Evolutionary conservation across 768 basidiomycete species (phyloP).

Genomic region (Suillus spraguei): DNA sequence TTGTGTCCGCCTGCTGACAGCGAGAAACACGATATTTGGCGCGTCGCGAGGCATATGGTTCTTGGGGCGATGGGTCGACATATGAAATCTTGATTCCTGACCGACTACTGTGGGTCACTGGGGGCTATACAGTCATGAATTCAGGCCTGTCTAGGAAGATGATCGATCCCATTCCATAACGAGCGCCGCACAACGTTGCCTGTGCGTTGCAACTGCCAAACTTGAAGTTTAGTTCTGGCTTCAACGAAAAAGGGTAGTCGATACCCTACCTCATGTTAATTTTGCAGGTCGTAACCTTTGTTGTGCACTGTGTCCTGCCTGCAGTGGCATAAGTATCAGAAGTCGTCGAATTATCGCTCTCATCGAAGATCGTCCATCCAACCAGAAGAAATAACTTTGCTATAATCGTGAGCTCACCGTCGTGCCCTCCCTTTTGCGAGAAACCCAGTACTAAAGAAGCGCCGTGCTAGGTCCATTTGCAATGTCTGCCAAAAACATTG

Average conservation of each 20-base stretch:
- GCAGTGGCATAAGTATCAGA: conserved; percentile 4
- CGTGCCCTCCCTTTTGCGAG: neutral
- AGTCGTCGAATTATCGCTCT: neutral
- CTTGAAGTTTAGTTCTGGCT: neutral
- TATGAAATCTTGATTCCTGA: neutral
- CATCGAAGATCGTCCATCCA: neutral
- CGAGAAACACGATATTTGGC: neutral
- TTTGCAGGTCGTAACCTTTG: neutral
- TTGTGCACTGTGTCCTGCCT: neutral
- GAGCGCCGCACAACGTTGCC: neutral
- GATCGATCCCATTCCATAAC: neutral
- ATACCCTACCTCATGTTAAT: neutral
- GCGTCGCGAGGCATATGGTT: neutral
- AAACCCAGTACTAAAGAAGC: neutral
- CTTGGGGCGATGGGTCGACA: neutral
- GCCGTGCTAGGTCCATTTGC: neutral
- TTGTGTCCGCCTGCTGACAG: neutral
- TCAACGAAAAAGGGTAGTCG: neutral
- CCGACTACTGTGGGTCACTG: neutral
- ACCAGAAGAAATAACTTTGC: neutral
- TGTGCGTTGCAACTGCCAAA: neutral
- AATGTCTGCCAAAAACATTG: conserved; percentile 18
- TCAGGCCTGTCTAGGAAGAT: neutral
- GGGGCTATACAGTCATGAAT: neutral
- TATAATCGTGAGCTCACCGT: neutral